Evolutionary conservation across 2,329 filamentous ascomycete species (phyloP), one percentile per base, ranked within the genome.

Genomic region (Rugonectria rugulosa): DNA sequence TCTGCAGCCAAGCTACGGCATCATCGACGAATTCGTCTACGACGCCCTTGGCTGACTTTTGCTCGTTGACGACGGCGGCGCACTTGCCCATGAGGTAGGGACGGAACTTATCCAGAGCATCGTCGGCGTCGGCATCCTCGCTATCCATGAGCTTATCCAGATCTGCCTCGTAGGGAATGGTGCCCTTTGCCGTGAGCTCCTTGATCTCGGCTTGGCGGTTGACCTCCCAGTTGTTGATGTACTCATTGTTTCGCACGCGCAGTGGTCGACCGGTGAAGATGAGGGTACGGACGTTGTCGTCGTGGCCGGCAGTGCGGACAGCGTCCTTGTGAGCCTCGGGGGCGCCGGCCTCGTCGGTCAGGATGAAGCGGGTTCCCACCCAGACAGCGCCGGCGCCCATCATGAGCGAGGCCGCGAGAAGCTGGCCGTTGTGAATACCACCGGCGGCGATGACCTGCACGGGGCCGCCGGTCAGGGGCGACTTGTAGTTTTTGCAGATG

Each of bases 211-310:
- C 79, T 65, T 84, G 81, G 66, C 95, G 90, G 81, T 98, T 95
- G 69, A 89, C 88, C 80, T 99, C 94, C 95, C 95, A 99, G 82
- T 97, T 91, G 72, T 86, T 75, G 71, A 99, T 98, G 78, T 99
- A 99, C 6, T 89, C 77, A 81, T 98, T 99, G 73, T 86, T 95
- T 73, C 93, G 89, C 56, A 99, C 95, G 65, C 95, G 91, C 72
- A 99, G 83, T 29, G 95, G 95, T 55, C 95, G 91, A 52, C 95
- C 95, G 53, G 95, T 99, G 85, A 98, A 99, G 80, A 99, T 99
- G 75, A 98, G 91, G 44, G 95, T 99, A 73, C 92, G 90, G 73
- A 98, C 81, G 71, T 96, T 99, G 78, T 99, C 95, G 77, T 98
- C 92, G 75, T 95, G 97, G 66, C 90, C 86, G 47, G 95, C 86